Evolutionary conservation across 495 filamentous ascomycete species (phyloP).

Genomic region (Tetracladium marchalianum): DNA sequence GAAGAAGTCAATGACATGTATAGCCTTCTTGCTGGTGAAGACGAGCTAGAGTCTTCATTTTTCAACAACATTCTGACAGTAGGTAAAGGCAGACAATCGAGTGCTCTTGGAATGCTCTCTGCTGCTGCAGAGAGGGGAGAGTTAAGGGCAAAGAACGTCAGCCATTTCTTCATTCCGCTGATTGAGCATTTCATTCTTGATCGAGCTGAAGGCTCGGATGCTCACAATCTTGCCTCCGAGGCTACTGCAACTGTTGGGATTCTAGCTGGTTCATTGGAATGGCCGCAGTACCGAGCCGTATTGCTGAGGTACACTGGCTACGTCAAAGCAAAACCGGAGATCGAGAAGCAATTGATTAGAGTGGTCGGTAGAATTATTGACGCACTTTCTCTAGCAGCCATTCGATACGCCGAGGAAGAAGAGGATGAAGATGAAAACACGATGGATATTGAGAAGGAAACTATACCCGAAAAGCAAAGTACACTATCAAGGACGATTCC

Average conservation of each 20-base stretch:
- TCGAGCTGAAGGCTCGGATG: slow-evolving; percentile 60
- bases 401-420: slow-evolving; percentile 32
- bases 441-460: slow-evolving; percentile 18
- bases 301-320: slow-evolving; percentile 73
- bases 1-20: slow-evolving; percentile 63
- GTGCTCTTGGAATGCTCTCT: slow-evolving; percentile 70
- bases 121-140: slow-evolving; percentile 48
- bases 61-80: slow-evolving; percentile 89
- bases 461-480: slow-evolving; percentile 22
- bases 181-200: slow-evolving; percentile 92
- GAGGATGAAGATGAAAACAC: slow-evolving; percentile 20
- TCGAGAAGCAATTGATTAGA: slow-evolving; percentile 76
- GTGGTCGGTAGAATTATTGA: slow-evolving; percentile 75
- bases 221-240: slow-evolving; percentile 77
- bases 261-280: slow-evolving; percentile 68
- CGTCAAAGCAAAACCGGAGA: slow-evolving; percentile 67
- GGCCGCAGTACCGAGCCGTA: slow-evolving; percentile 81
- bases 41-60: slow-evolving; percentile 79
- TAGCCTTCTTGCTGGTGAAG: slow-evolving; percentile 59
- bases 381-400: slow-evolving; percentile 48
- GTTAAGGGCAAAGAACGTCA: slow-evolving; percentile 64
- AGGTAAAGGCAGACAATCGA: slow-evolving; percentile 76
- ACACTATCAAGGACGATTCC: slow-evolving; percentile 58
- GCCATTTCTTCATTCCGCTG: slow-evolving; percentile 80
- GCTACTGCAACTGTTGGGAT: slow-evolving; percentile 64